Conservation (phyloP, 345 rosid genomes). For the Gossypium herbaceum region DNA sequence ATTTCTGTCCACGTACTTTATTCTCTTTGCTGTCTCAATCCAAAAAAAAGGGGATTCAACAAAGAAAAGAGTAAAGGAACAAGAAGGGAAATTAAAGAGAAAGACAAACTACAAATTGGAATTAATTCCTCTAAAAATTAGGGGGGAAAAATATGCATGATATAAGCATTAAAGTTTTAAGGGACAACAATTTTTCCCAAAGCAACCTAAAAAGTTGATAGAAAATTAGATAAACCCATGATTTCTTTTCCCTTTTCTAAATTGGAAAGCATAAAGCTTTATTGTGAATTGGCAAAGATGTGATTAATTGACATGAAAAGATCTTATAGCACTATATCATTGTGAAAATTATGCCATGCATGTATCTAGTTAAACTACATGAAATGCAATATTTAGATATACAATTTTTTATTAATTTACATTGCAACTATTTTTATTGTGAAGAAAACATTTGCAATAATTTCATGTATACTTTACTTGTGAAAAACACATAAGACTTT, state of each 20-base stretch:
- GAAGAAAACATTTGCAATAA: too few species aligned
- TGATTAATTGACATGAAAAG: neutral
- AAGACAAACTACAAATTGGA: conserved; percentile 31
- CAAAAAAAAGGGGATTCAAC: conserved; percentile 18
- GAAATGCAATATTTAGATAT: too few species aligned
- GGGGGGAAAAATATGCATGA: neutral
- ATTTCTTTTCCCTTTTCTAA: neutral
- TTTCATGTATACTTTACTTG: too few species aligned
- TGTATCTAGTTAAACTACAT: too few species aligned
- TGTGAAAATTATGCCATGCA: too few species aligned
- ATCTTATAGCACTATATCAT: neutral
- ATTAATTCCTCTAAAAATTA: conserved; percentile 9
- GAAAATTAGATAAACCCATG: conserved; percentile 20
- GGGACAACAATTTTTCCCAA: neutral
- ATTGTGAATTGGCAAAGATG: neutral
- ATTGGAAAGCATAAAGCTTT: neutral
- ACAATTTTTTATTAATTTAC: too few species aligned
- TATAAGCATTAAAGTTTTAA: conserved; percentile 19
- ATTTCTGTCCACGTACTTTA: conserved; percentile 18
- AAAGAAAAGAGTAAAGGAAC: conserved; percentile 17
- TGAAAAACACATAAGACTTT: too few species aligned
- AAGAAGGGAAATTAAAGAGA: conserved; percentile 5
- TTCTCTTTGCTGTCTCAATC: conserved; percentile 30
- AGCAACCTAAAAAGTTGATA: conserved; percentile 12
- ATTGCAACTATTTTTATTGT: too few species aligned